phyloP scores from a whole-genome alignment of 768 basidiomycete species.

The Hypholoma sublateritium region DNA sequence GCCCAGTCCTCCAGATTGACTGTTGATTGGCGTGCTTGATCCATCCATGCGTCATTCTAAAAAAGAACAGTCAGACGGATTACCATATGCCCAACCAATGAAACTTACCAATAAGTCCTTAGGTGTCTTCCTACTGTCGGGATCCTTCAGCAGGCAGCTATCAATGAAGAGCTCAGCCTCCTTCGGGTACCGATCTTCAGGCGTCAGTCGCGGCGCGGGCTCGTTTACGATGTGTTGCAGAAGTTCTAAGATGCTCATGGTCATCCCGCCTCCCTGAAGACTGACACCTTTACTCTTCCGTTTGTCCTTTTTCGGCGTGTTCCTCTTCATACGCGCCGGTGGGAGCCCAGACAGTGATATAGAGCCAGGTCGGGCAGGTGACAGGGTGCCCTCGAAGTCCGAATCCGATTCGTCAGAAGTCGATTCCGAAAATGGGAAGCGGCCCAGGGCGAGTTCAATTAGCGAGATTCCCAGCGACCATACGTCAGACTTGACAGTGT shows the following conservation, averaged over 20 bases:
- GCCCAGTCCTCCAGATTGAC: constrained; percentile 84
- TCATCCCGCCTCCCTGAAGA: constrained; percentile 92
- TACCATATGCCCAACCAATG: background rate
- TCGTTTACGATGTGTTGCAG: constrained; percentile 99
- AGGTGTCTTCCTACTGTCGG: constrained; percentile 77
- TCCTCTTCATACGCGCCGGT: constrained; percentile 35
- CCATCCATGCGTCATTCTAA: constrained; percentile 78
- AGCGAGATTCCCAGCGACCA: constrained; percentile 98
- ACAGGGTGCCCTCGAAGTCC: constrained; percentile 59
- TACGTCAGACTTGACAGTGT: constrained; percentile 98
- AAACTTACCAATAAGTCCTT: constrained; percentile 78
- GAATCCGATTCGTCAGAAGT: constrained; percentile 63
- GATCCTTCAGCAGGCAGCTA: constrained; percentile 89
- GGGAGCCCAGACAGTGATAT: constrained; percentile 45
- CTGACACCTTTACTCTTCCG: constrained; percentile 91
- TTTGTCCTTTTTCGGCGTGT: constrained; percentile 70
- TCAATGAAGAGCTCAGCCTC: constrained; percentile 87
- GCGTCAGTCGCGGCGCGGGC: constrained; percentile 85
- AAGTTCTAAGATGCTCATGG: constrained; percentile 96
- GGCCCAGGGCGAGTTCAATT: constrained; percentile 94
- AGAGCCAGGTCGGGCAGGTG: constrained; percentile 63
- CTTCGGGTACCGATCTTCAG: constrained; percentile 65
- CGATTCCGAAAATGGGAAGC: constrained; percentile 94
- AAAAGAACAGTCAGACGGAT: background rate
- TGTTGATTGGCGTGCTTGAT: constrained; percentile 53